These are phyloP conservation scores for Arabidopsis lyrata DNA, from an alignment of 441 rosid genomes.

Conservation along the genomic window DNA sequence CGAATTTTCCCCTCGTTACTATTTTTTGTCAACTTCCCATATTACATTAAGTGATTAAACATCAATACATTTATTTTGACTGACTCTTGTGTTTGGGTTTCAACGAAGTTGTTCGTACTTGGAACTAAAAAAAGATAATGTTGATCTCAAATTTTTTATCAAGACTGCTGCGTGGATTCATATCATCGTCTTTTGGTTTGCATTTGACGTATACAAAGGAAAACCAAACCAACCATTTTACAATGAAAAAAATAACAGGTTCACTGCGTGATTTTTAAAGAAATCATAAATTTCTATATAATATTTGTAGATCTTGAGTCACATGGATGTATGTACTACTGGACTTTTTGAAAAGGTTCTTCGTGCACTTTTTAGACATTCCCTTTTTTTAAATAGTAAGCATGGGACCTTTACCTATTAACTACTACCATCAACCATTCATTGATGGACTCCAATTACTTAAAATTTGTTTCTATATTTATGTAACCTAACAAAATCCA, in stretches of 20 bases:
- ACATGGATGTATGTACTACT: slow-evolving; percentile 30
- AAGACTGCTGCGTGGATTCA: slow-evolving; percentile 8
- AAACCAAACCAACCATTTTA: background rate
- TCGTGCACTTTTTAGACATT: slow-evolving; percentile 41
- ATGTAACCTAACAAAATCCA: slow-evolving; percentile 7
- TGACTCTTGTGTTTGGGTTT: background rate
- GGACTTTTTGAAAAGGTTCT: slow-evolving; percentile 38
- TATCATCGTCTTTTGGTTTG: background rate
- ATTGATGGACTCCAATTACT: slow-evolving; percentile 17
- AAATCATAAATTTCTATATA: background rate
- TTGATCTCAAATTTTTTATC: background rate
- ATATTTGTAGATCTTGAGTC: slow-evolving; percentile 32
- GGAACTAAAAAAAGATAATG: background rate
- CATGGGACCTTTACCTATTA: slow-evolving; percentile 35
- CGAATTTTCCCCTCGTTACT: slow-evolving; percentile 32
- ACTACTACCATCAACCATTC: slow-evolving; percentile 24
- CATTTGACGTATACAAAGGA: background rate
- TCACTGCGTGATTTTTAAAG: background rate
- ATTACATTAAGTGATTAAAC: too few relatives aligned
- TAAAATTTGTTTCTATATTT: background rate
- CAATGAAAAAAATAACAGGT: background rate
- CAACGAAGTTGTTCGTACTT: slow-evolving; percentile 5
- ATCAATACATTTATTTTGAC: background rate
- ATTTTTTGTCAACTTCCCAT: background rate
- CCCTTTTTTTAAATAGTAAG: slow-evolving; percentile 9